Percentiles rank a stretch among this genome's conserved stretches.
phyloP scores from a whole-genome alignment of 441 rosid genomes.

The Dalechampia spathulata region DNA sequence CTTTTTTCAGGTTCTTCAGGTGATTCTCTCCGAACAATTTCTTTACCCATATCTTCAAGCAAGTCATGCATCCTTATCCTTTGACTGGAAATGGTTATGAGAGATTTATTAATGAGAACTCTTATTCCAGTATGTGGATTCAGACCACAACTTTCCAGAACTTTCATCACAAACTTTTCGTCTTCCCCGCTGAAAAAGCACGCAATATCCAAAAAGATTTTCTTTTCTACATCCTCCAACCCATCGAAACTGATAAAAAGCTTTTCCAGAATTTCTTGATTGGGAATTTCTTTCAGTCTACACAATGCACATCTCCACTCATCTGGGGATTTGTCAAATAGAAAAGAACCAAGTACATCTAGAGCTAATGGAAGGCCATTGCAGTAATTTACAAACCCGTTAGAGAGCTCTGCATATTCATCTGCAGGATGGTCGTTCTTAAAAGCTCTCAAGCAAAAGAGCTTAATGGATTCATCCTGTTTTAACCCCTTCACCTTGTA shows the following conservation, averaged over 20 bases:
- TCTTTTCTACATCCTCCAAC: constrained; percentile 4
- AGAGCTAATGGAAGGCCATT: constrained; percentile 18
- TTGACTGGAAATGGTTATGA: neutral
- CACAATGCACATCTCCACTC: constrained; percentile 8
- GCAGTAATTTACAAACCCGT: neutral
- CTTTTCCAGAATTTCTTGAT: constrained; percentile 3
- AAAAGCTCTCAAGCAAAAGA: constrained; percentile 10
- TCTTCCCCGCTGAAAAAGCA: constrained; percentile 10
- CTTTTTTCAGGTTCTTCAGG: constrained; percentile 26
- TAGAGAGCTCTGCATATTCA: neutral
- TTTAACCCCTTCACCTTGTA: neutral
- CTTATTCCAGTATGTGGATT: constrained; percentile 4
- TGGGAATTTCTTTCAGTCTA: constrained; percentile 12
- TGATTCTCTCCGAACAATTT: constrained; percentile 27
- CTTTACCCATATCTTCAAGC: constrained; percentile 43
- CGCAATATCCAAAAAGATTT: constrained; percentile 17
- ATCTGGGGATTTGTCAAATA: constrained; percentile 3
- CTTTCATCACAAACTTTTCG: neutral
- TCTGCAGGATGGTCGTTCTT: neutral
- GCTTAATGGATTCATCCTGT: neutral
- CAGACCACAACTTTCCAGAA: constrained; percentile 12
- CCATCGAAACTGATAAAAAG: constrained; percentile 18
- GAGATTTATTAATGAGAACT: constrained; percentile 2
- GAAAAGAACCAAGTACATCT: constrained; percentile 6
- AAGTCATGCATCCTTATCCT: constrained; percentile 16